Evolutionary conservation across 2,329 filamentous ascomycete species (phyloP), one percentile per base, ranked within the genome.

Genomic region (Monilinia laxa): DNA sequence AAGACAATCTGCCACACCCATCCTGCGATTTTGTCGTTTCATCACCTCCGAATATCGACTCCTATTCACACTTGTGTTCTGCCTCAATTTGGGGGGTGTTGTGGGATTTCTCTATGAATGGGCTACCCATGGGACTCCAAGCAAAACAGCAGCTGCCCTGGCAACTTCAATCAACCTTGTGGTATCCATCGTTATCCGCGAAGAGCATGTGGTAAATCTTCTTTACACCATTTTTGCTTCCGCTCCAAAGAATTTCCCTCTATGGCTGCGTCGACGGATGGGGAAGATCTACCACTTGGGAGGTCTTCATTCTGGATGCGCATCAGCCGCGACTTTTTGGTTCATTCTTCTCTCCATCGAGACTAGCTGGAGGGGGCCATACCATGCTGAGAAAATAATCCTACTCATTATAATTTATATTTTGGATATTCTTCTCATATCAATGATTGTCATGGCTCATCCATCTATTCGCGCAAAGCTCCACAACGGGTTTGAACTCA

Each of bases 401-500:
- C 76, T 76, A 57, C 68, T 69, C 68, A 79, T 82, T 16, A 76
- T 90, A 35, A 83, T 85, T 16, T 88, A 85, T 73, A 73, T 87
- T 52, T 81, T 91, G 52, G 79, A 85, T 55, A 75, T 79, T 2
- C 80, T 91, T 62, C 81, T 90, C 70, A 72, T 85, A 65, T 73
- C 79, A 51, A 88, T 92, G 73, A 81, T 90, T 62, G 78, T 80
- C 57, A 84, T 87, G 62, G 87, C 90, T 2, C 83, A 88, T 75
- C 90, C 90, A 3, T 75, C 77, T 12, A 81, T 92, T 71, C 86
- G 90, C 28, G 80, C 82, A 71, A 83, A 80, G 57, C 81, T 83
- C 69, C 90, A 93, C 79, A 84, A 93, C 77, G 77, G 82, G 66
- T 93, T 92, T 74, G 90, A 93, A 78, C 78, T 85, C 58, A 84